Evolutionary conservation across 2,329 filamentous ascomycete genomes (phyloP).

Genomic region (Diaporthe capsici): DNA sequence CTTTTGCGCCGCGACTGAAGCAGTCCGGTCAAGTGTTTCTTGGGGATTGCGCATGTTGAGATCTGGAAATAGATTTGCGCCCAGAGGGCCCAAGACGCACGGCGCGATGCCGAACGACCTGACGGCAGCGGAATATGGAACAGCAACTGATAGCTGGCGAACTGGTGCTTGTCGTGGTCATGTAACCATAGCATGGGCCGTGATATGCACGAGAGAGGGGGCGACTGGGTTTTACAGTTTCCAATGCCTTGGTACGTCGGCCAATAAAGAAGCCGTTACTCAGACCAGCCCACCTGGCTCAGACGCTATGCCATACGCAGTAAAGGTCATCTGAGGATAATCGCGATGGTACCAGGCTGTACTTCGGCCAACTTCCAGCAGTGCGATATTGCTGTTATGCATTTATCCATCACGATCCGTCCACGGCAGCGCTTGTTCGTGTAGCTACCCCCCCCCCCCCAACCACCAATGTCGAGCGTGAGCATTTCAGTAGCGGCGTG

Average conservation of each 20-base stretch:
- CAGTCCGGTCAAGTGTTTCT: neutral
- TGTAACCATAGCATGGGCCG: slow-evolving; percentile 35
- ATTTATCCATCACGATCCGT: slow-evolving; percentile 21
- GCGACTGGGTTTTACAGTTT: slow-evolving; percentile 36
- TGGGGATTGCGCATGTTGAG: neutral
- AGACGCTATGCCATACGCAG: slow-evolving; percentile 23
- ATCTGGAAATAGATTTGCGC: slow-evolving; percentile 1
- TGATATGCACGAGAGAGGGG: slow-evolving; percentile 35
- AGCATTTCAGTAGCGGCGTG: neutral
- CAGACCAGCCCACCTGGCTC: slow-evolving; percentile 31
- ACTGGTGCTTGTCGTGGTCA: slow-evolving; percentile 23
- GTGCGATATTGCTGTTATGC: slow-evolving; percentile 27
- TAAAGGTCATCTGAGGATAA: slow-evolving; percentile 33
- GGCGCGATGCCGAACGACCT: slow-evolving; percentile 10
- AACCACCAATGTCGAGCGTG: slow-evolving; percentile 10
- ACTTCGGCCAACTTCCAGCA: slow-evolving; percentile 37
- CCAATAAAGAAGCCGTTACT: slow-evolving; percentile 22
- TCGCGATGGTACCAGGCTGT: slow-evolving; percentile 26
- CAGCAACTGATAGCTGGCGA: slow-evolving; percentile 25
- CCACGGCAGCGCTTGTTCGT: neutral
- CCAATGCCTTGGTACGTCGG: slow-evolving; percentile 33
- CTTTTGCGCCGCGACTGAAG: neutral
- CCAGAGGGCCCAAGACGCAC: slow-evolving; percentile 11
- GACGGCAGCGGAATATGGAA: neutral
- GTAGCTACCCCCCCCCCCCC: neutral